Conservation (phyloP, 2,329 filamentous ascomycete species). For the Hortaea sp. region DNA sequence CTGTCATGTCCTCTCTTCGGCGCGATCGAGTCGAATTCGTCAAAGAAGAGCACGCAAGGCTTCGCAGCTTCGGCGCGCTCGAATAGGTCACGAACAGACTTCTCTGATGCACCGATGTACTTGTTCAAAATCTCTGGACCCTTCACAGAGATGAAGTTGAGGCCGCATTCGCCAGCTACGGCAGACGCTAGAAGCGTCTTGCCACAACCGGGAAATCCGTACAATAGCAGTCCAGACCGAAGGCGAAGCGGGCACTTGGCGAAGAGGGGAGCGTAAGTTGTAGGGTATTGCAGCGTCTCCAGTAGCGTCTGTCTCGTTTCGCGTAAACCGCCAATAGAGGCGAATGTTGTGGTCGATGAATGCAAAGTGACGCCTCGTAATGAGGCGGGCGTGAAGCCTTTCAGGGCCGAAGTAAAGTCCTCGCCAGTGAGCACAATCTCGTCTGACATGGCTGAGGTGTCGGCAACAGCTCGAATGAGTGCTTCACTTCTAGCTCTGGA, state of each 20-base stretch:
- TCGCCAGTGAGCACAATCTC: slow-evolving; percentile 55
- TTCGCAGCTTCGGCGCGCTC: slow-evolving; percentile 82
- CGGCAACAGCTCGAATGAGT: slow-evolving; percentile 66
- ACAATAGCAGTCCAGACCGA: slow-evolving; percentile 82
- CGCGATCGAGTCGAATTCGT: slow-evolving; percentile 96
- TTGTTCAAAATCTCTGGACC: slow-evolving; percentile 98
- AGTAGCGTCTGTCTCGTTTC: slow-evolving; percentile 84
- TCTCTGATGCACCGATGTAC: slow-evolving; percentile 96
- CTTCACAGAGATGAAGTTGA: slow-evolving; percentile 98
- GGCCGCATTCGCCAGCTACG: slow-evolving; percentile 92
- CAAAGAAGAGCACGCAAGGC: slow-evolving; percentile 94
- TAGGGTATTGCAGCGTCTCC: slow-evolving; percentile 93
- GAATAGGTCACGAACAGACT: slow-evolving; percentile 89
- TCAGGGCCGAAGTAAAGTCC: slow-evolving; percentile 77
- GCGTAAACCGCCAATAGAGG: slow-evolving; percentile 78
- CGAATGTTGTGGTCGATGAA: slow-evolving; percentile 84
- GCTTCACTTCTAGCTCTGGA: slow-evolving; percentile 84
- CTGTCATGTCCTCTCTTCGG: slow-evolving; percentile 95
- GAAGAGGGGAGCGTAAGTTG: slow-evolving; percentile 95
- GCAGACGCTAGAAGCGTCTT: slow-evolving; percentile 93
- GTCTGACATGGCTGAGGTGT: slow-evolving; percentile 27
- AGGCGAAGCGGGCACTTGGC: slow-evolving; percentile 90
- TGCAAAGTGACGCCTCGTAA: slow-evolving; percentile 90
- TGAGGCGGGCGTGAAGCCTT: slow-evolving; percentile 90
- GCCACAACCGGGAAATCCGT: slow-evolving; percentile 91